Base-by-base conservation (phyloP, 352 stramenopile genomes). In the Phytophthora hybrid region DNA sequence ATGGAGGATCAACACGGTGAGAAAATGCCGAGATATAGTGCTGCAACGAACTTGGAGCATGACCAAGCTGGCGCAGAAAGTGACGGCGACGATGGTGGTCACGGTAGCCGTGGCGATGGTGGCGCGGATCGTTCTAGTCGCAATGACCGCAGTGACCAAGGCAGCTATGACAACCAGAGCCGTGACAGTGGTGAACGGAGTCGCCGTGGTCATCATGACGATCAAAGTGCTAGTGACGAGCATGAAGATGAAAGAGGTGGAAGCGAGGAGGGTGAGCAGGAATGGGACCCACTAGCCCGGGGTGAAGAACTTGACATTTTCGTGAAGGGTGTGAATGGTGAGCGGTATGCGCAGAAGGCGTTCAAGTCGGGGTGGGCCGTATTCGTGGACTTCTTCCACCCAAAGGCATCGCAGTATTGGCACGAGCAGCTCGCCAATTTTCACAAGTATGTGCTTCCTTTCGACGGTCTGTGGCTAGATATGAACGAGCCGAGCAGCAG, bases 371-470 rank as follows among this genome's bases (percentile, higher is more conserved):
- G 80, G 1, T 94, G 89, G 80, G 87, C 88, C 6, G 78, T 79
- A 11, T 96, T 95, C 63, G 80, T 96, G 5, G 92, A 97, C 37
- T 97, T 97, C 46, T 93, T 94, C 44, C 84, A 97, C 32, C 90
- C 92, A 4, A 80, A 92, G 51, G 80, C 92, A 39, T 83, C 79
- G 8, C 47, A 46, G 1, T 97, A 84, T 51, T 97, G 91, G 87
- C 66, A 75, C 3, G 74, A 92, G n/a, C 84, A 94, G 60, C 66
- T 97, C 3, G 53, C 72, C 0, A 73, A 63, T 4, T 95, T 94
- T 31, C 79, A 94, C 65, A 69, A 89, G 13, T 76, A 82, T 47
- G 53, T 91, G 16, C 67, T 93, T 19, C 76, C 79, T 16, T 95
- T 93, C 10, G 91, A 97, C 59, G 91, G 92, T 0, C 66, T 97